These are phyloP conservation scores for Papilionanthe hybrid DNA, from an alignment of 116 monocot species.

Conservation along the genomic window DNA sequence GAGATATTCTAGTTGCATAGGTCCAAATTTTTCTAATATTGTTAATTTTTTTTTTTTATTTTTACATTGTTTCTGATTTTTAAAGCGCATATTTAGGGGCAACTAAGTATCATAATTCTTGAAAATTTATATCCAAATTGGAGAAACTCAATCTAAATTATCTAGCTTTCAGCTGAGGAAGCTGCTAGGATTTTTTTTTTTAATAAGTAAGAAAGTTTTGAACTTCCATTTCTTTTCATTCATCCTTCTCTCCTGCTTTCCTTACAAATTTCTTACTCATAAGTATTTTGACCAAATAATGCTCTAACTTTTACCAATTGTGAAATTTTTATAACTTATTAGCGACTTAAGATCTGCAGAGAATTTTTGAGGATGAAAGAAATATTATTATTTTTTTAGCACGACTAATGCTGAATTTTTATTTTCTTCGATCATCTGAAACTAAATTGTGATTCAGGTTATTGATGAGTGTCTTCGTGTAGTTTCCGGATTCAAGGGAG, in stretches of 20 bases:
- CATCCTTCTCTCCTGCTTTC: not conserved
- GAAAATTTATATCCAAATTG: too few species aligned
- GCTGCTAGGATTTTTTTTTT: not conserved
- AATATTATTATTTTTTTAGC: not conserved
- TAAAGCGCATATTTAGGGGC: too few species aligned
- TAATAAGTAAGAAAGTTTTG: not conserved
- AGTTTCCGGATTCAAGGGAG: constrained; percentile 86
- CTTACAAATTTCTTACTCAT: not conserved
- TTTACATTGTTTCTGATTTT: too few species aligned
- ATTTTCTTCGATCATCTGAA: constrained; percentile 6
- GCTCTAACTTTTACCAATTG: not conserved
- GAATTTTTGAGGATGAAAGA: not conserved
- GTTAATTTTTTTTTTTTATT: too few species aligned
- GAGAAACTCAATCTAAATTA: not conserved
- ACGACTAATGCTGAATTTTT: not conserved
- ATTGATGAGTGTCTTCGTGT: constrained; percentile 94
- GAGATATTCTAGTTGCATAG: too few species aligned
- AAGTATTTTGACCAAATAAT: not conserved
- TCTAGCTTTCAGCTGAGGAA: not conserved
- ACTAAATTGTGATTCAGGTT: constrained; percentile 44
- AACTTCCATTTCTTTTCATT: not conserved
- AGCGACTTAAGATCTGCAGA: not conserved
- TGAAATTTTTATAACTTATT: not conserved
- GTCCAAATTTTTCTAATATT: too few species aligned
- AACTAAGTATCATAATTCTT: too few species aligned